Percentiles rank a stretch among this genome's conserved stretches.
These are phyloP conservation scores for Saccharomyces hybrid DNA, from an alignment of 1,139 yeast species.

Conservation along the genomic window DNA sequence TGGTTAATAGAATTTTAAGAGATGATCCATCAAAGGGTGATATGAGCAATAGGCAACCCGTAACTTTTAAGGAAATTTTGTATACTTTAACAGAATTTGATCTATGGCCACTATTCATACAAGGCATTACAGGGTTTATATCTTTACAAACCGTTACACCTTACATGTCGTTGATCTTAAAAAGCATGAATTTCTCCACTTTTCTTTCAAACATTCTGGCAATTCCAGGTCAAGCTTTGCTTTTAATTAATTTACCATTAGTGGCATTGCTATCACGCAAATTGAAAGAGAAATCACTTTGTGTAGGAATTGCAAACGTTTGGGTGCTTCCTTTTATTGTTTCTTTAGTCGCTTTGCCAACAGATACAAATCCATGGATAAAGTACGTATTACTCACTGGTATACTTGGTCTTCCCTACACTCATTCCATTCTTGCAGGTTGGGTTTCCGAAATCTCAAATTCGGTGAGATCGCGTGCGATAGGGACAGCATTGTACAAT, in stretches of 20 bases:
- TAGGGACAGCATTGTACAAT: slow-evolving; percentile 57
- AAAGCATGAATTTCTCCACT: slow-evolving; percentile 40
- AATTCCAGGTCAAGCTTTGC: slow-evolving; percentile 41
- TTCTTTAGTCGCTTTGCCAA: slow-evolving; percentile 46
- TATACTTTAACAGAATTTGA: neutral
- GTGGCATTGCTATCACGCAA: slow-evolving; percentile 39
- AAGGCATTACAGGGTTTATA: slow-evolving; percentile 36
- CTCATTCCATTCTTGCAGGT: slow-evolving; percentile 48
- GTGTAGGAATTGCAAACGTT: slow-evolving; percentile 34
- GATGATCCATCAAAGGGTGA: slow-evolving; percentile 64
- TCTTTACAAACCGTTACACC: slow-evolving; percentile 35
- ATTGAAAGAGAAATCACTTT: slow-evolving; percentile 35
- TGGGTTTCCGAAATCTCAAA: slow-evolving; percentile 58
- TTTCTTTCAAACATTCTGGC: slow-evolving; percentile 41
- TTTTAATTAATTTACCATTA: slow-evolving; percentile 35
- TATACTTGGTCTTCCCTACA: slow-evolving; percentile 38
- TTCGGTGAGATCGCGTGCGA: slow-evolving; percentile 49
- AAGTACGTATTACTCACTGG: slow-evolving; percentile 42
- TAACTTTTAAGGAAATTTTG: slow-evolving; percentile 35
- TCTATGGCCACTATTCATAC: neutral
- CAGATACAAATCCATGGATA: slow-evolving; percentile 41
- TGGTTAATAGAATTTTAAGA: slow-evolving; percentile 51
- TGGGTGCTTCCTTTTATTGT: slow-evolving; percentile 40
- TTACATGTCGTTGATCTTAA: slow-evolving; percentile 40
- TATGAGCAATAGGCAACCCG: slow-evolving; percentile 57